These are phyloP conservation scores for Boletales sp. DNA, from an alignment of 768 basidiomycete genomes.

Conservation along the genomic window DNA sequence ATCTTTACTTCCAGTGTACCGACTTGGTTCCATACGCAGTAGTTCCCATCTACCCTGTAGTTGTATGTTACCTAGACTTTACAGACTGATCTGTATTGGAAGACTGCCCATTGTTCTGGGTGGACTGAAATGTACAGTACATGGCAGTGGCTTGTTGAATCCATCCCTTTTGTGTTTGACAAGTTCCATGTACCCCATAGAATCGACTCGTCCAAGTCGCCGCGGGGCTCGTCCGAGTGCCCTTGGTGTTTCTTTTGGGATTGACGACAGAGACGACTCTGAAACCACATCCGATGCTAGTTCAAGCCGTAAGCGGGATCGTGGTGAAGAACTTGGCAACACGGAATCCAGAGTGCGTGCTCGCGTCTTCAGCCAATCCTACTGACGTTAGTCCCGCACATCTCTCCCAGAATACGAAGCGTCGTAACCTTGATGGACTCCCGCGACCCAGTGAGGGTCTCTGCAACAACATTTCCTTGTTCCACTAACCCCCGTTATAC, in stretches of 20 bases:
- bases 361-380: not conserved
- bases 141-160: too few species aligned
- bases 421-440: slow-evolving; percentile 23
- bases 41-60: slow-evolving; percentile 6
- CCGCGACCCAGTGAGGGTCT: slow-evolving; percentile 13
- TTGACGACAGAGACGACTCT: slow-evolving; percentile 32
- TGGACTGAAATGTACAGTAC: too few species aligned
- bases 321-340: slow-evolving; percentile 3
- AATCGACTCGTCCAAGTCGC: slow-evolving; percentile 10
- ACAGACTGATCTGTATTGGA: too few species aligned
- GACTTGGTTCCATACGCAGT: slow-evolving; percentile 6
- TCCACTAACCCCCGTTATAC: not conserved
- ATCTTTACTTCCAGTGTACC: slow-evolving; percentile 13
- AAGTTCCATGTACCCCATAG: too few species aligned
- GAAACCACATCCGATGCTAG: slow-evolving; percentile 20
- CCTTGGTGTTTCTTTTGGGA: slow-evolving; percentile 52
- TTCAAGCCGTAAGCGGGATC: slow-evolving; percentile 24
- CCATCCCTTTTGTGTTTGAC: too few species aligned
- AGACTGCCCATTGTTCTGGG: too few species aligned
- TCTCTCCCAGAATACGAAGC: slow-evolving; percentile 19
- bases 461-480: not conserved
- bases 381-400: not conserved
- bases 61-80: slow-evolving; percentile 12
- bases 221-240: slow-evolving; percentile 46
- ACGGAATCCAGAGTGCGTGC: slow-evolving; percentile 15